Percentiles rank a stretch among this genome's conserved stretches.
Conservation (phyloP, 2,329 filamentous ascomycete genomes). For the Clonostachys byssicola region DNA sequence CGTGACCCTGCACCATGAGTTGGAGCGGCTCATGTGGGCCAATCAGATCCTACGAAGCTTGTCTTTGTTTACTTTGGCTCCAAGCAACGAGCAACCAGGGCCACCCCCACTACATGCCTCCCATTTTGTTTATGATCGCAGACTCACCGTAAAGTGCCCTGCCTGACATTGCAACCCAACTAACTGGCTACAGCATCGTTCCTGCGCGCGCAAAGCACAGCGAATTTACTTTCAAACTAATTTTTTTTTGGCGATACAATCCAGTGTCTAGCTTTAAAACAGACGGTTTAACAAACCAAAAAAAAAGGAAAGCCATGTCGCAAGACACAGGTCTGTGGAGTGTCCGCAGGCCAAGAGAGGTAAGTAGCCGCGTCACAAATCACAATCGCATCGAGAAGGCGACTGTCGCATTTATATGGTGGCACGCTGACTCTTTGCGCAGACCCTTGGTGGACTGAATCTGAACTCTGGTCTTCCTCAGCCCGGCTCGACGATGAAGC, state of each 20-base stretch:
- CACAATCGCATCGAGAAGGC: constrained; percentile 5
- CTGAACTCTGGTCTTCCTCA: constrained; percentile 84
- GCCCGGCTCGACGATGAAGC: constrained; percentile 90
- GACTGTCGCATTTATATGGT: constrained; percentile 8
- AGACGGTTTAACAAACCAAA: not conserved
- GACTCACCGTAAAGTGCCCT: too few species aligned
- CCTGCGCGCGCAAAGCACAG: not conserved
- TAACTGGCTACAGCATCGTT: not conserved
- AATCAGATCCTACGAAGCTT: not conserved
- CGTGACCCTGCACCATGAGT: too few species aligned
- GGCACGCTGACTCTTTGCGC: constrained; percentile 8
- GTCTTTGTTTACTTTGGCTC: constrained; percentile 38
- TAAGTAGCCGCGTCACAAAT: constrained; percentile 34
- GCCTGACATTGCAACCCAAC: too few species aligned
- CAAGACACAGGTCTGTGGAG: constrained; percentile 87
- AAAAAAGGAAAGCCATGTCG: constrained; percentile 55
- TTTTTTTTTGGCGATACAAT: too few species aligned
- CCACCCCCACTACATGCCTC: too few species aligned
- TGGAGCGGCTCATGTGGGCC: too few species aligned
- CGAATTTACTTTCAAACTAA: constrained; percentile 1
- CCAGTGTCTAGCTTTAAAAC: too few species aligned
- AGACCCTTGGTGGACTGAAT: constrained; percentile 85
- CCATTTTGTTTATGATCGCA: not conserved
- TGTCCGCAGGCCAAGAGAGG: constrained; percentile 87
- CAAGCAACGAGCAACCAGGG: constrained; percentile 21